Evolutionary conservation across 345 rosid species (phyloP).

Genomic region (Salix exigua): DNA sequence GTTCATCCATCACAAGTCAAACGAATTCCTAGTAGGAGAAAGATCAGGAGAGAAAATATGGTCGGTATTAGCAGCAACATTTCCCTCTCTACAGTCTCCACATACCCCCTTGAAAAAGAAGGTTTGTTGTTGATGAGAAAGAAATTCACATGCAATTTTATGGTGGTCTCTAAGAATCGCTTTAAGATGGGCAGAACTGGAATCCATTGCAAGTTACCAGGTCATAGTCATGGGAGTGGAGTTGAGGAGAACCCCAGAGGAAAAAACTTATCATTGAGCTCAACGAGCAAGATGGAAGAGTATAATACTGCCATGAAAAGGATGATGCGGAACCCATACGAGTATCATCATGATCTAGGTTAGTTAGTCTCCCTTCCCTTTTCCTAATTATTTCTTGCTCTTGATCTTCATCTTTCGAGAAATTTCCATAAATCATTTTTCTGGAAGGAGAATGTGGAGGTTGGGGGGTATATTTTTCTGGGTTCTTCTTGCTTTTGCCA

Average conservation of each 20-base stretch:
- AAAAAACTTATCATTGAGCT: constrained; percentile 30
- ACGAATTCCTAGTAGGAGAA: not conserved
- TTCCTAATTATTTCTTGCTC: not conserved
- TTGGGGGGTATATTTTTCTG: not conserved
- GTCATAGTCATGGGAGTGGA: constrained; percentile 25
- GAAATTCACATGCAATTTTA: constrained; percentile 18
- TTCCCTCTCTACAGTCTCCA: constrained; percentile 25
- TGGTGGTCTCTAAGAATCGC: constrained; percentile 18
- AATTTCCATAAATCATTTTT: no score
- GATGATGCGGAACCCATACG: constrained; percentile 87
- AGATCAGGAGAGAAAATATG: constrained; percentile 25
- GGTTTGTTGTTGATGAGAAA: not conserved
- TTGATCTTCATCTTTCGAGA: not conserved
- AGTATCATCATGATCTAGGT: constrained; percentile 95
- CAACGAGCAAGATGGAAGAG: constrained; percentile 54
- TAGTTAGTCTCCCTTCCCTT: not conserved
- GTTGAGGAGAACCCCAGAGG: constrained; percentile 29
- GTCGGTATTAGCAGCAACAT: constrained; percentile 22
- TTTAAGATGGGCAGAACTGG: constrained; percentile 17
- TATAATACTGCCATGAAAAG: constrained; percentile 82
- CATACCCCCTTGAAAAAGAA: constrained; percentile 18
- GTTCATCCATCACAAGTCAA: not conserved
- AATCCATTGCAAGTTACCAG: constrained; percentile 40
- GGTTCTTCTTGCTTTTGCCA: not conserved
- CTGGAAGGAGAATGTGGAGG: not conserved